These are phyloP conservation scores for Globisporangium solare DNA, from an alignment of 352 stramenopile genomes.

Conservation along the genomic window DNA sequence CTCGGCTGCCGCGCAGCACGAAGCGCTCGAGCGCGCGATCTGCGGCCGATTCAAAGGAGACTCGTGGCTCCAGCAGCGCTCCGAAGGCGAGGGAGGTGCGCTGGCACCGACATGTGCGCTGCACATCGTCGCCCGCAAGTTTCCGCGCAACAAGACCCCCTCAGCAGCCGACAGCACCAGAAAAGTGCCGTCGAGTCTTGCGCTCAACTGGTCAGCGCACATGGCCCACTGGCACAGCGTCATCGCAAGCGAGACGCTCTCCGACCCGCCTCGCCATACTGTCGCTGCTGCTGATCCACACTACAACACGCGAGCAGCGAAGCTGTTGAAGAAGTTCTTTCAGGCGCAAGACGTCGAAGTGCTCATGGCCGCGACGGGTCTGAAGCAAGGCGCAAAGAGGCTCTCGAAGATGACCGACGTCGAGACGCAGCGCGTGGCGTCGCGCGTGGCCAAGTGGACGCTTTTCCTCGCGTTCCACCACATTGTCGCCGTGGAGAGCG, in stretches of 20 bases:
- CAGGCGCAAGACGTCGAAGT: slow-evolving; percentile 40
- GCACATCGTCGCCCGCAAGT: slow-evolving; percentile 11
- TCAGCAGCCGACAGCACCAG: neutral
- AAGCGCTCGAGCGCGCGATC: slow-evolving; percentile 46
- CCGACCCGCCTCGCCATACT: too few species aligned
- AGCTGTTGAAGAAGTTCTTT: slow-evolving; percentile 26
- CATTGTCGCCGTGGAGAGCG: slow-evolving; percentile 5
- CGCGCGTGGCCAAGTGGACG: slow-evolving; percentile 54
- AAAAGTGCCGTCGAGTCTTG: slow-evolving; percentile 31
- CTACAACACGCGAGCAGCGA: neutral
- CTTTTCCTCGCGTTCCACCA: slow-evolving; percentile 47
- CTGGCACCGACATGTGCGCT: neutral
- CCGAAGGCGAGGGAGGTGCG: neutral
- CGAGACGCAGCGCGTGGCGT: slow-evolving; percentile 48
- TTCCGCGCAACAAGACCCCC: slow-evolving; percentile 10
- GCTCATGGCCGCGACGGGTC: slow-evolving; percentile 47
- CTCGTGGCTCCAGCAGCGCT: neutral
- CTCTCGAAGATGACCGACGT: slow-evolving; percentile 36
- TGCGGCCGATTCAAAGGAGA: slow-evolving; percentile 19
- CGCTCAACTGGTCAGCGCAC: slow-evolving; percentile 47
- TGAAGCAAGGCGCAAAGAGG: slow-evolving; percentile 76
- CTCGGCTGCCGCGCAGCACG: slow-evolving; percentile 32
- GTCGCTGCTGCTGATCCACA: too few species aligned
- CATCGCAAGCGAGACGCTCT: neutral
- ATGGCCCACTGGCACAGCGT: slow-evolving; percentile 34